A percentile compares a stretch with the other conserved stretches of the same genome.
These are phyloP conservation scores for Borovskyia barvae DNA, from an alignment of 208 protist species.

Conservation along the genomic window DNA sequence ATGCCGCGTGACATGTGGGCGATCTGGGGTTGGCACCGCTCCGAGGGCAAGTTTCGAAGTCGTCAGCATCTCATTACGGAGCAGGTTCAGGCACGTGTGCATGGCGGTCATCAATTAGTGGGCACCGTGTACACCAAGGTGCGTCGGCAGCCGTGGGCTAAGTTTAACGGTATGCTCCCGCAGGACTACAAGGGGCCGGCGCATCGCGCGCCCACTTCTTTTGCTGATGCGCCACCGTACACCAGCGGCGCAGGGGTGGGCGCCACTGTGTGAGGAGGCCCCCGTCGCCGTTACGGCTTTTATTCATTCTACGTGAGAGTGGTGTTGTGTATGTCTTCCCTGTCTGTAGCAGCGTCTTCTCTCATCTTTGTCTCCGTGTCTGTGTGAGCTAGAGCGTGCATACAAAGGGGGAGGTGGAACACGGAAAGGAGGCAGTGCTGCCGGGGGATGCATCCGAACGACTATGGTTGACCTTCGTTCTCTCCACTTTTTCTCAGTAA, in stretches of 20 bases:
- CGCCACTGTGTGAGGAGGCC: too few species aligned
- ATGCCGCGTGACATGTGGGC: slow-evolving; percentile 90
- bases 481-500: too few species aligned
- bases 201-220: slow-evolving; percentile 38
- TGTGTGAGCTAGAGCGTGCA: too few species aligned
- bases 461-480: too few species aligned
- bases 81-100: slow-evolving; percentile 63
- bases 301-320: too few species aligned
- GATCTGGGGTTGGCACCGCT: slow-evolving; percentile 84
- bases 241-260: slow-evolving; percentile 1
- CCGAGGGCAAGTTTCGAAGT: slow-evolving; percentile 83
- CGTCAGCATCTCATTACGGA: slow-evolving; percentile 55
- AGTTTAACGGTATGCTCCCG: slow-evolving; percentile 80
- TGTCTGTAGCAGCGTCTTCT: too few species aligned
- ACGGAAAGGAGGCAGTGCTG: too few species aligned
- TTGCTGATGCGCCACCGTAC: slow-evolving; percentile 55
- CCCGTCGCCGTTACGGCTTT: too few species aligned
- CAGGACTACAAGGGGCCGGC: slow-evolving; percentile 73
- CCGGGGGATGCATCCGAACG: too few species aligned
- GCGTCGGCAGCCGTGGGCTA: slow-evolving; percentile 79
- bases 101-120: slow-evolving; percentile 60
- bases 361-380: too few species aligned
- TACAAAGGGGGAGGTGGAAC: too few species aligned
- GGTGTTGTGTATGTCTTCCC: too few species aligned
- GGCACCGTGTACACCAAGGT: slow-evolving; percentile 80